phyloP scores from a whole-genome alignment of 345 rosid genomes.

The Sonneratia alba region DNA sequence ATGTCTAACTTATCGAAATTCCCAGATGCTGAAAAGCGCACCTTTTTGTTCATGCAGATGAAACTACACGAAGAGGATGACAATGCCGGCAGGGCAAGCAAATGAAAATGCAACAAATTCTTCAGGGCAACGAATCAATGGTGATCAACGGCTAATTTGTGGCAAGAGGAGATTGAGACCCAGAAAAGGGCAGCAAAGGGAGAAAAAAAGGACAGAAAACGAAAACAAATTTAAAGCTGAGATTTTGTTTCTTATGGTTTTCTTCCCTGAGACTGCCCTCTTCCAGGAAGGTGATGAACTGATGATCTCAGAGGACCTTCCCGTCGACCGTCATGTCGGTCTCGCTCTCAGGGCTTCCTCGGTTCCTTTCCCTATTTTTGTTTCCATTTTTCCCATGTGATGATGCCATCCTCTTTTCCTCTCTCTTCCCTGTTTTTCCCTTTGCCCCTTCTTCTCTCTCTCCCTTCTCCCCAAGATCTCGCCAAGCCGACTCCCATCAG shows the following conservation, averaged over 20 bases:
- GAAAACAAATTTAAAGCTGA: too few relatives aligned
- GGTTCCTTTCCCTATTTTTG: neutral
- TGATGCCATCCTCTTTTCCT: too few relatives aligned
- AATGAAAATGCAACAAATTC: neutral
- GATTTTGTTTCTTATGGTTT: neutral
- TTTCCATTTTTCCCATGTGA: too few relatives aligned
- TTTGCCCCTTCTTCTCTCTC: too few relatives aligned
- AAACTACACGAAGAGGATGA: neutral
- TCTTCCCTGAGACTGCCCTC: constrained; percentile 37
- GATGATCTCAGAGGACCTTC: constrained; percentile 59
- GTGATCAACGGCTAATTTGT: too few relatives aligned
- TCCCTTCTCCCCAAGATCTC: too few relatives aligned
- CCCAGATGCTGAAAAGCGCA: neutral
- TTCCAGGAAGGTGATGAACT: constrained; percentile 16
- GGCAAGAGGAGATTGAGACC: neutral
- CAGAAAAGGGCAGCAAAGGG: too few relatives aligned
- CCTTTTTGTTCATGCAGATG: neutral
- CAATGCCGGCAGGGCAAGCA: neutral
- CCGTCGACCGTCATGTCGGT: constrained; percentile 39
- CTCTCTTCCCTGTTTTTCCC: too few relatives aligned
- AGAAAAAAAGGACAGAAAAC: too few relatives aligned
- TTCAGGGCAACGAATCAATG: too few relatives aligned
- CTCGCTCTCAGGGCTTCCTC: constrained; percentile 6
- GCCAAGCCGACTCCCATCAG: too few relatives aligned
- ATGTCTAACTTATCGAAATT: neutral